Evolutionary conservation across 305 asterid species (phyloP).

Genomic region (Fraxinus ornus): DNA sequence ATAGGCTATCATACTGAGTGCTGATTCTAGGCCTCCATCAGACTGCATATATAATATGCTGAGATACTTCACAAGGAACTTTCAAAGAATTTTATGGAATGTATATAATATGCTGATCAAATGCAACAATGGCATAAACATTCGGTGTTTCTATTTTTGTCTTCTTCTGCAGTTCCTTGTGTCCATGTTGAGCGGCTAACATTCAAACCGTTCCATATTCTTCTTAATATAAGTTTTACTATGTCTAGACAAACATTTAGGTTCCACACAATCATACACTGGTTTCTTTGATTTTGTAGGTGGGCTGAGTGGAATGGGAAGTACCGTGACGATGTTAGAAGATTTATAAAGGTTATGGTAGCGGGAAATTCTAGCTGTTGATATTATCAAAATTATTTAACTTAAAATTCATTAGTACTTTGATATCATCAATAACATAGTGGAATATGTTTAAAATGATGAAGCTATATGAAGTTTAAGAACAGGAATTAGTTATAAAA

Average conservation of each 20-base stretch:
- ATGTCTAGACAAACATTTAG: not conserved
- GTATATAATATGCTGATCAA: not conserved
- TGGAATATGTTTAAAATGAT: not conserved
- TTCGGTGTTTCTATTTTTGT: conserved; percentile 7
- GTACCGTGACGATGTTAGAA: conserved; percentile 88
- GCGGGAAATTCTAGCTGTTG: conserved; percentile 7
- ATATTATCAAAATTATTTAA: not conserved
- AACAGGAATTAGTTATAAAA: not conserved
- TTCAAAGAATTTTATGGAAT: not conserved
- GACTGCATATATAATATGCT: conserved; percentile 14
- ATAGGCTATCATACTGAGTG: not conserved
- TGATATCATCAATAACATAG: not conserved
- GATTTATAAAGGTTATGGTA: conserved; percentile 76
- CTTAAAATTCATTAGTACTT: conserved; percentile 4
- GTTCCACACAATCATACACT: not conserved
- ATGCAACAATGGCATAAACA: conserved; percentile 3
- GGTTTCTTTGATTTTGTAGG: conserved; percentile 48
- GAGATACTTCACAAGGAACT: conserved; percentile 11
- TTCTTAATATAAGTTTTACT: not conserved
- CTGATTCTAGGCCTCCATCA: conserved; percentile 11
- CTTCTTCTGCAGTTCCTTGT: conserved; percentile 6
- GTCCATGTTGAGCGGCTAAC: not conserved
- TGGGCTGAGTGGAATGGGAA: conserved; percentile 99
- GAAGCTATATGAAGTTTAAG: not conserved
- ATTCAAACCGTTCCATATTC: not conserved